Percentiles rank a stretch among this genome's conserved stretches.
Evolutionary conservation across 2,329 filamentous ascomycete genomes (phyloP).

Genomic region (Talaromyces sp.): DNA sequence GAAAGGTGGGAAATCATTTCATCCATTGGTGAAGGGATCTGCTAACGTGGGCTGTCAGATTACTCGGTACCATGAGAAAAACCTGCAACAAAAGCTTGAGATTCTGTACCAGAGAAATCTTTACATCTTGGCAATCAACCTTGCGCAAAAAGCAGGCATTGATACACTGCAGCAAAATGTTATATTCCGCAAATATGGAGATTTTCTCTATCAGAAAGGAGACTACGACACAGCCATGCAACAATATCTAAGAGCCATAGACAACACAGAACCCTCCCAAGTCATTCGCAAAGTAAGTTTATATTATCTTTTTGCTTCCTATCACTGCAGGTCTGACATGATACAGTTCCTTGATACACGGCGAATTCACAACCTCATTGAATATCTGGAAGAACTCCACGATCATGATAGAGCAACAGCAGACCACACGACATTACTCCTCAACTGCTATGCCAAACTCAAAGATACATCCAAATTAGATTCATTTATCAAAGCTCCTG

Average conservation of each 20-base stretch:
- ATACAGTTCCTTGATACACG: conserved; percentile 87
- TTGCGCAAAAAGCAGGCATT: conserved; percentile 85
- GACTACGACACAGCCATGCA: conserved; percentile 99
- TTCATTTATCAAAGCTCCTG: conserved; percentile 89
- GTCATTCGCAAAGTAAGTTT: conserved; percentile 77
- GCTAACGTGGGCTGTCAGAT: conserved; percentile 53
- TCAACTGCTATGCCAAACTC: conserved; percentile 97
- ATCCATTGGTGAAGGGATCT: not conserved
- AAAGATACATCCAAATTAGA: conserved; percentile 97
- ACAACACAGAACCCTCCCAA: conserved; percentile 92
- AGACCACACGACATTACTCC: conserved; percentile 87
- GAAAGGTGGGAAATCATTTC: conserved; percentile 63
- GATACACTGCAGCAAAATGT: conserved; percentile 78
- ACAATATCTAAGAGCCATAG: conserved; percentile 93
- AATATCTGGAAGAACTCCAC: conserved; percentile 93
- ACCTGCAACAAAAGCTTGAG: conserved; percentile 84
- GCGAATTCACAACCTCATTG: conserved; percentile 93
- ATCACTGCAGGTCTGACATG: conserved; percentile 20
- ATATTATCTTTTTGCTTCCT: not conserved
- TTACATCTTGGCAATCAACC: conserved; percentile 84
- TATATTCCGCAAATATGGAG: conserved; percentile 91
- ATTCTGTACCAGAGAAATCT: conserved; percentile 92
- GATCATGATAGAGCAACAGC: conserved; percentile 89
- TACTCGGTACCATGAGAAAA: conserved; percentile 84
- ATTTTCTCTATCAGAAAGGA: conserved; percentile 89